These are phyloP conservation scores for Shiraia bambusicola DNA, from an alignment of 2,329 filamentous ascomycete genomes.

Conservation along the genomic window DNA sequence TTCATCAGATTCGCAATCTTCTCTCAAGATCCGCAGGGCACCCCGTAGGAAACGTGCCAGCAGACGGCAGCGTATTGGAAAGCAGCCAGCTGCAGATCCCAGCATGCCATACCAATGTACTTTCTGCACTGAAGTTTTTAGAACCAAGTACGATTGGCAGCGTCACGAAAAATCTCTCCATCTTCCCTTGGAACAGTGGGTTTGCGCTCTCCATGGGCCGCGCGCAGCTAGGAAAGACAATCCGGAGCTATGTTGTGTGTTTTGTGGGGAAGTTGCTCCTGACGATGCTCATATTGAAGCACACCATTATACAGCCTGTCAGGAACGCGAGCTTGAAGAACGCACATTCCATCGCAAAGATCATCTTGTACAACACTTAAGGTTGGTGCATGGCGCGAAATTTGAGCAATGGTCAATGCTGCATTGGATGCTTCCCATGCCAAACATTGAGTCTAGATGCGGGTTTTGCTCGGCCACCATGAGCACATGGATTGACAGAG, in stretches of 20 bases:
- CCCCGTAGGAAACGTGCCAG: slow-evolving; percentile 14
- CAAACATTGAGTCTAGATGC: slow-evolving; percentile 22
- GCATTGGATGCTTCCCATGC: slow-evolving; percentile 28
- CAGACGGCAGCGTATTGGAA: slow-evolving; percentile 12
- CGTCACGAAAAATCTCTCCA: slow-evolving; percentile 35
- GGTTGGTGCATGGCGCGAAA: slow-evolving; percentile 24
- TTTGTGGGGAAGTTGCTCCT: slow-evolving; percentile 16
- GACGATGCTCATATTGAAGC: slow-evolving; percentile 18
- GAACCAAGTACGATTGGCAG: slow-evolving; percentile 34
- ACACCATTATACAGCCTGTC: slow-evolving; percentile 26
- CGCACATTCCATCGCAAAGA: slow-evolving; percentile 34
- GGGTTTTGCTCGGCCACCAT: slow-evolving; percentile 27
- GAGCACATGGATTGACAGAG: slow-evolving; percentile 24
- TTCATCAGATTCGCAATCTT: slow-evolving; percentile 20
- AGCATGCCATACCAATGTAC: slow-evolving; percentile 30
- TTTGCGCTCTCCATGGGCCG: slow-evolving; percentile 22
- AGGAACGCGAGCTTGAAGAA: slow-evolving; percentile 21
- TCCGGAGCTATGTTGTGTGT: slow-evolving; percentile 21
- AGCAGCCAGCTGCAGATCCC: slow-evolving; percentile 9
- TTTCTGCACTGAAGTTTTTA: slow-evolving; percentile 35
- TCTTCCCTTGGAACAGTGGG: slow-evolving; percentile 30
- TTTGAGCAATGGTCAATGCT: slow-evolving; percentile 40
- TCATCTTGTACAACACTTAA: slow-evolving; percentile 30
- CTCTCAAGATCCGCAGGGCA: slow-evolving; percentile 11
- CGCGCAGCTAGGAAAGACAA: slow-evolving; percentile 12